Percentiles rank a stretch among this genome's conserved stretches.
Conservation (phyloP, 352 stramenopile species). For the Globisporangium megalacanthum region DNA sequence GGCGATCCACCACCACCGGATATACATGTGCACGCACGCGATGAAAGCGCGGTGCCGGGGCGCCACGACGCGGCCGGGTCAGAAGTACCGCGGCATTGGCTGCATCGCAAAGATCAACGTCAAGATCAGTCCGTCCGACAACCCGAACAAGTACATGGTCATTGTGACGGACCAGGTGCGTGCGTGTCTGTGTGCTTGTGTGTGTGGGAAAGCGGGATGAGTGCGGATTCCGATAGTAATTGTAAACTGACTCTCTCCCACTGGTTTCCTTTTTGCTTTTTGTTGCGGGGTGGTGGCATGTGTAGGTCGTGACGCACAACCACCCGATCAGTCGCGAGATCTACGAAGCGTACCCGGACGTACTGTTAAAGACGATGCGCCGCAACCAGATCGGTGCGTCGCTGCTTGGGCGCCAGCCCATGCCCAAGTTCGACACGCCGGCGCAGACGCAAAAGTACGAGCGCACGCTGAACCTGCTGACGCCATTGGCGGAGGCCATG, state of each 20-base stretch:
- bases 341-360: conserved; percentile 81
- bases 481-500: conserved; percentile 71
- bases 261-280: not conserved
- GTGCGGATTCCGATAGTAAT: too few species aligned
- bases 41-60: conserved; percentile 82
- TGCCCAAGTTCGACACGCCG: conserved; percentile 70
- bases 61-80: conserved; percentile 63
- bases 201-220: not conserved
- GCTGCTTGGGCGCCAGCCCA: conserved; percentile 56
- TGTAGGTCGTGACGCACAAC: conserved; percentile 78
- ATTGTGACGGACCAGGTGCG: conserved; percentile 81
- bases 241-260: not conserved
- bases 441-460: conserved; percentile 79
- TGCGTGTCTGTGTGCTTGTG: not conserved
- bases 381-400: conserved; percentile 62
- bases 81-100: conserved; percentile 80
- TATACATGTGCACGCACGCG: conserved; percentile 87
- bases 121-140: conserved; percentile 81
- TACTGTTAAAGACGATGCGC: conserved; percentile 81
- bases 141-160: conserved; percentile 82
- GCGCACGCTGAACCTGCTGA: conserved; percentile 52
- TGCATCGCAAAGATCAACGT: conserved; percentile 87
- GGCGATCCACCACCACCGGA: conserved; percentile 82
- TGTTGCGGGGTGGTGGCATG: not conserved
- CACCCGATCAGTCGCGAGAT: conserved; percentile 81